Percentiles rank a stretch among this genome's conserved stretches.
Conservation (phyloP, 2,329 filamentous ascomycete species). For the Fusarium domesticum region DNA sequence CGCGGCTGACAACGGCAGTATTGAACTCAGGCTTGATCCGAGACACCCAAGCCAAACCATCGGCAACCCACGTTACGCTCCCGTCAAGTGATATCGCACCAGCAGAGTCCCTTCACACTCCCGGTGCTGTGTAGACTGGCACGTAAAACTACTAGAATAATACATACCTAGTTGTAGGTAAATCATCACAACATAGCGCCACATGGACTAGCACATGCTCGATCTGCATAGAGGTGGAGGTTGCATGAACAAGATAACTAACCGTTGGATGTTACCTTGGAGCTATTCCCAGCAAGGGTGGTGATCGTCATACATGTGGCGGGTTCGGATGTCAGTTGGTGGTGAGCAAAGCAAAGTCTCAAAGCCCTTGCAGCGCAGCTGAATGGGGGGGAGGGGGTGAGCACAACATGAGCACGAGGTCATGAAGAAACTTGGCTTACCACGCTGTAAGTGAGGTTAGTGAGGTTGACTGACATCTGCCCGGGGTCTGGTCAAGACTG, state of each 20-base stretch:
- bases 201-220: slow-evolving; percentile 25
- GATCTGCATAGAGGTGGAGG: slow-evolving; percentile 23
- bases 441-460: background rate
- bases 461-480: no score
- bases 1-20: background rate
- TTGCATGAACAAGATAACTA: slow-evolving; percentile 18
- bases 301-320: slow-evolving; percentile 19
- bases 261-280: slow-evolving; percentile 4
- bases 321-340: background rate
- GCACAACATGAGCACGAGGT: slow-evolving; percentile 20
- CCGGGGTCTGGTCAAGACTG: no score
- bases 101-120: background rate
- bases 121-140: no score
- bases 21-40: background rate
- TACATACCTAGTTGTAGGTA: no score
- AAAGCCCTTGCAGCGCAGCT: background rate
- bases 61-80: background rate
- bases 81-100: background rate
- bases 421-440: slow-evolving; percentile 8
- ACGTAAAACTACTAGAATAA: no score
- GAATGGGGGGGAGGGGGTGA: background rate
- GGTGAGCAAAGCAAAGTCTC: background rate
- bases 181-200: slow-evolving; percentile 2
- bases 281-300: slow-evolving; percentile 6
- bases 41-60: background rate